Base-by-base conservation (phyloP, 2,329 filamentous ascomycete genomes). In the Aspergillus quadrilineatus region DNA sequence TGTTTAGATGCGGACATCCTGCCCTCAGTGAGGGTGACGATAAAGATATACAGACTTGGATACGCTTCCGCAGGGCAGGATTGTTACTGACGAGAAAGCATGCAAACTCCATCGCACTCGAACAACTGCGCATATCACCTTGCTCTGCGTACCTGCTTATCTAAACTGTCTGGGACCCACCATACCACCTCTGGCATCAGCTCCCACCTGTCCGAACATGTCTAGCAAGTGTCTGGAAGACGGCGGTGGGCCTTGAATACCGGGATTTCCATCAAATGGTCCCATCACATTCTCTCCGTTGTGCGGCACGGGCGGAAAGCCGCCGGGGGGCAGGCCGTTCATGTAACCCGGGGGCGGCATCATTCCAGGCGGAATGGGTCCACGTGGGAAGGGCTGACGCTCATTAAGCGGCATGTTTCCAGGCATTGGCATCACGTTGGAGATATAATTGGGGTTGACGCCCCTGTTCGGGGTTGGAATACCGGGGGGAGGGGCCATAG, bases 331-430 rank as follows among this genome's bases (percentile, higher is more conserved):
- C 41, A 73, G 74, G 2, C 68, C 73, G 46, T 73, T 75, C 68
- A 78, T 73, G 57, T 77, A 79, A 26, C 75, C 76, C 3, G 75
- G 76, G 26, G 75, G 76, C 29, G 75, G 75, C 64, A 75, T 74
- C 72, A 77, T 77, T 47, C 75, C 75, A 5, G 75, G 75, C 10
- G 75, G 75, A 49, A 69, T 70, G 2, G 67, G 66, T 42, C 67
- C 67, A 50, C 74, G 74, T 44, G 75, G 71, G 50, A 75, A 73
- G 22, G 64, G 65, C 57, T 73, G 69, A 22, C 73, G 69, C 30
- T 75, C 73, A 47, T 65, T 71, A 10, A 70, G 63, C 22, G 72
- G 68, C 46, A 73, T 63, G 50, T 65, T 69, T 3, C 63, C 68
- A 44, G 68, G 73, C 63, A 75, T 67, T 14, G 69, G 69, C 65